Evolutionary conservation across 768 basidiomycete genomes (phyloP).

Genomic region (Pisolithus orientalis): DNA sequence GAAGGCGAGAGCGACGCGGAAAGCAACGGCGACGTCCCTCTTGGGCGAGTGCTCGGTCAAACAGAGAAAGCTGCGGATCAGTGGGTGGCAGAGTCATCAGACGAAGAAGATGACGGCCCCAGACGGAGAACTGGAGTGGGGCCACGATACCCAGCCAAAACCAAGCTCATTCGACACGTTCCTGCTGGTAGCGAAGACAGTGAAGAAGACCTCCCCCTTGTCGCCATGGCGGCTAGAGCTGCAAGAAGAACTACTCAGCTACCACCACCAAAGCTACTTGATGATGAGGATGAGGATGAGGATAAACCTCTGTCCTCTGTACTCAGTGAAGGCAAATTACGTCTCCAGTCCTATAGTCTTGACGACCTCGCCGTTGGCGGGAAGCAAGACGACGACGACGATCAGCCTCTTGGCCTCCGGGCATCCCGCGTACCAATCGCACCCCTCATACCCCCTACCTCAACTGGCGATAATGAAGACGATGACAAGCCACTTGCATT

Average conservation of each 20-base stretch:
- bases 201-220: slow-evolving; percentile 78
- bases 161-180: slow-evolving; percentile 8
- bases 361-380: slow-evolving; percentile 23
- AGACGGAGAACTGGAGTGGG: slow-evolving; percentile 56
- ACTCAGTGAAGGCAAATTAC: slow-evolving; percentile 40
- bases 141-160: slow-evolving; percentile 39
- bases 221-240: slow-evolving; percentile 54
- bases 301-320: slow-evolving; percentile 65
- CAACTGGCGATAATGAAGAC: slow-evolving; percentile 41
- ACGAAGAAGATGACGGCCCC: slow-evolving; percentile 52
- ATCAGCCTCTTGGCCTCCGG: slow-evolving; percentile 66
- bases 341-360: slow-evolving; percentile 39
- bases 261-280: slow-evolving; percentile 10
- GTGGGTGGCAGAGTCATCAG: slow-evolving; percentile 58
- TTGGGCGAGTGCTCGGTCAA: slow-evolving; percentile 14
- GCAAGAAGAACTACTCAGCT: slow-evolving; percentile 36
- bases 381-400: slow-evolving; percentile 50
- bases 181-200: slow-evolving; percentile 35
- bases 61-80: slow-evolving; percentile 20
- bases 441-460: slow-evolving; percentile 21
- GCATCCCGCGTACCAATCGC: slow-evolving; percentile 38
- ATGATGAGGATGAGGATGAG: slow-evolving; percentile 52
- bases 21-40: slow-evolving; percentile 36
- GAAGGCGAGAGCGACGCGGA: slow-evolving; percentile 47
- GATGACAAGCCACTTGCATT: slow-evolving; percentile 67